Base-by-base conservation (phyloP, 1,284 basidiomycete species). In the Meripilus lineatus region DNA sequence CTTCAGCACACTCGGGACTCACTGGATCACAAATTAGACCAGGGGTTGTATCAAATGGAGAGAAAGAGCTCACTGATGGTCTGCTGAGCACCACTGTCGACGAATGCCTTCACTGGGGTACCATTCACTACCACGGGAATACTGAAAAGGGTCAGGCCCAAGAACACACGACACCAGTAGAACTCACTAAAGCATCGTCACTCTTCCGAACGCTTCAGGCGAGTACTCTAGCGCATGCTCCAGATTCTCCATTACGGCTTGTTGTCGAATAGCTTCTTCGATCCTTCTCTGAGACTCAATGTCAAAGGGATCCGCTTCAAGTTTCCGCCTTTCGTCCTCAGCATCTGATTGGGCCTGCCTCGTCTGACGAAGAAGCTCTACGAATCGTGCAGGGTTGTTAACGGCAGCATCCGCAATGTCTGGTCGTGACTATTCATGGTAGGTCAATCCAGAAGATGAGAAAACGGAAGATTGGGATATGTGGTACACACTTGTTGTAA, bases 81-180 rank as follows among this genome's bases (percentile, higher is more conserved):
- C 44, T 84, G 81, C 56, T 99, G 96, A 3, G 96, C 95, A 21
- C 95, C 95, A 52, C 92, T 95, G 61, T 99, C 95, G 20, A 99
- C 96, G 58, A 99, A 99, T 0, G 96, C 96, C 62, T 94, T 96
- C 28, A 98, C 82, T 1, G 84, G 83, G 42, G 78, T 75, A 0
- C 89, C 89, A 57, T 99, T 99, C 3, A 99, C 93, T 58, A 97
- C 93, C 0, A 95, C 84, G 14, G 77, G 77, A 46, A 90, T 83
- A 51, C 86, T 90, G 40, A 32, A 13, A 8, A 14, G 28, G 10
- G 28, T 30, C n/a, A n/a, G n/a, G n/a, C n/a, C n/a, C n/a, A n/a
- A n/a, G n/a, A n/a, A n/a, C n/a, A n/a, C n/a, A n/a, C n/a, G n/a
- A n/a, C n/a, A n/a, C n/a, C n/a, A 35, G 47, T 10, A 30, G 1